These are phyloP conservation scores for Hanseniaspora uvarum DNA, from an alignment of 1,139 yeast genomes.

Conservation along the genomic window DNA sequence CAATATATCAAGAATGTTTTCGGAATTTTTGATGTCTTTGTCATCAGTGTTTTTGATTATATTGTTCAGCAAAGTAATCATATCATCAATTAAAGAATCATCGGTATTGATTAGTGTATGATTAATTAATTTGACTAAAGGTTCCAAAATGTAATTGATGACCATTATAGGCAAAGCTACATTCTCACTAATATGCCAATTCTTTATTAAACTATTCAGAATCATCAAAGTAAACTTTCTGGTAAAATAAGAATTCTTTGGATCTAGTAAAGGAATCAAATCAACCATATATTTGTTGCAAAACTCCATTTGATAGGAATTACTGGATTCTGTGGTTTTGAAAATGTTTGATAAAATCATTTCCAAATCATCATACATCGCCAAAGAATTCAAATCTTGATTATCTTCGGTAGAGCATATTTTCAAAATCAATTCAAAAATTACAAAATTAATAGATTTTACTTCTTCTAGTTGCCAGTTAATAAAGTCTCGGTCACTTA, in stretches of 20 bases:
- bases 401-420: not conserved
- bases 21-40: constrained; percentile 37
- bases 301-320: constrained; percentile 37
- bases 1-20: constrained; percentile 50
- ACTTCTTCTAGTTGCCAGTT: not conserved
- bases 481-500: not conserved
- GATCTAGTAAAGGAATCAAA: constrained; percentile 24
- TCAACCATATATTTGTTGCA: constrained; percentile 28
- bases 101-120: constrained; percentile 46
- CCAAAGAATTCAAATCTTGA: not conserved
- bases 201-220: constrained; percentile 25
- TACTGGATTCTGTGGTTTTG: constrained; percentile 20
- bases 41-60: constrained; percentile 46
- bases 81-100: constrained; percentile 66
- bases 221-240: constrained; percentile 1
- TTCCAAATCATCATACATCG: not conserved
- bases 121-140: constrained; percentile 44
- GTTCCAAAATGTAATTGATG: constrained; percentile 39
- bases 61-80: constrained; percentile 55
- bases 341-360: constrained; percentile 43
- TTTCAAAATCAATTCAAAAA: constrained; percentile 3
- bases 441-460: not conserved
- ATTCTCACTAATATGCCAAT: constrained; percentile 24
- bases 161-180: constrained; percentile 34
- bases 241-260: constrained; percentile 24